These are phyloP conservation scores for Singerocomus inundabilis DNA, from an alignment of 1,284 basidiomycete species.

Conservation along the genomic window DNA sequence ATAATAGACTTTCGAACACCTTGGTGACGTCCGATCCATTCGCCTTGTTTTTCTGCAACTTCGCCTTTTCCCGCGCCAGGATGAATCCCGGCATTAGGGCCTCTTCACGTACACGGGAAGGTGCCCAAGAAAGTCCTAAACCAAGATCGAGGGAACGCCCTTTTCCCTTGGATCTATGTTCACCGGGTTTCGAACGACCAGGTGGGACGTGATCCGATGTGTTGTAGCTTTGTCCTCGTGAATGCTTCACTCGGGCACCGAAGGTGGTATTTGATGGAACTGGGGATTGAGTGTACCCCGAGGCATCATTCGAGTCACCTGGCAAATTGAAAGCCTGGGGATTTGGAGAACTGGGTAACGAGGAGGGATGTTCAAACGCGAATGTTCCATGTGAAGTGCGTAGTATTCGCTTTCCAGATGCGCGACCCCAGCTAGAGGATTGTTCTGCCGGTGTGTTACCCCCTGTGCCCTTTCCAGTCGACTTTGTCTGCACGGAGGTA, in stretches of 20 bases:
- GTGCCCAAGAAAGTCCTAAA: slow-evolving; percentile 63
- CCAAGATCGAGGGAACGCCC: slow-evolving; percentile 69
- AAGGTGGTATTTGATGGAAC: slow-evolving; percentile 12
- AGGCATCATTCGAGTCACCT: slow-evolving; percentile 1
- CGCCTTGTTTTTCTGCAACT: slow-evolving; percentile 31
- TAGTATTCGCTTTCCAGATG: slow-evolving; percentile 27
- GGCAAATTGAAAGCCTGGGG: slow-evolving; percentile 24
- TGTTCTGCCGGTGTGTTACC: slow-evolving; percentile 17
- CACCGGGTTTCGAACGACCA: slow-evolving; percentile 4
- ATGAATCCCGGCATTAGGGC: slow-evolving; percentile 50
- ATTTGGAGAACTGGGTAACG: slow-evolving; percentile 38
- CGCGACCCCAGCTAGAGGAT: slow-evolving; percentile 36
- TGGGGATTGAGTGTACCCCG: slow-evolving; percentile 6
- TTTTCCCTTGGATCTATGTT: slow-evolving; percentile 41
- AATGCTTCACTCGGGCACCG: slow-evolving; percentile 22
- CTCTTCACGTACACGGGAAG: slow-evolving; percentile 60
- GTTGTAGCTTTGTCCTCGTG: slow-evolving; percentile 22
- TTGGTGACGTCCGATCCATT: slow-evolving; percentile 60
- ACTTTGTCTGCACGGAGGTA: slow-evolving; percentile 33
- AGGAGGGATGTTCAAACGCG: slow-evolving; percentile 43
- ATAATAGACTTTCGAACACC: slow-evolving; percentile 58
- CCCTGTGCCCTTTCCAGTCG: slow-evolving; percentile 25
- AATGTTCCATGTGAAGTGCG: slow-evolving; percentile 38
- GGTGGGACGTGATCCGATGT: slow-evolving; percentile 9
- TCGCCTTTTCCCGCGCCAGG: slow-evolving; percentile 34